Conservation (phyloP, 257 asterid genomes). For the Perilla frutescens region DNA sequence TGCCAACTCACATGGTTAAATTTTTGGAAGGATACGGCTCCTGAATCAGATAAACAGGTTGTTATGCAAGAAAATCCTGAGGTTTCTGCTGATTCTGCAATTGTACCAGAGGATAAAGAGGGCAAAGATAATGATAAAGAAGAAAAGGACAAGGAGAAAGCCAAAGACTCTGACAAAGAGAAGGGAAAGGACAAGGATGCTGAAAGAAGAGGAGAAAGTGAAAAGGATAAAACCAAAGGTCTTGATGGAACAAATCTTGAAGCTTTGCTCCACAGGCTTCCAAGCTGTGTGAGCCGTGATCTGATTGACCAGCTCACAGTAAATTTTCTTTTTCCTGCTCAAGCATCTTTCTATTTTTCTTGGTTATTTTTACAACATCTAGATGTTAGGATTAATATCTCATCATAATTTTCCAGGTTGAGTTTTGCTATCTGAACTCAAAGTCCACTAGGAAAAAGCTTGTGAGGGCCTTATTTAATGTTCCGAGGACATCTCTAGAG, state of each 20-base stretch:
- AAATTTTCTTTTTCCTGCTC: constrained; percentile 42
- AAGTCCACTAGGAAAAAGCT: constrained; percentile 96
- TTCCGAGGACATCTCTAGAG: constrained; percentile 96
- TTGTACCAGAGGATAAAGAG: constrained; percentile 61
- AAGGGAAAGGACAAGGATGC: constrained; percentile 86
- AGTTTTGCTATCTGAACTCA: constrained; percentile 96
- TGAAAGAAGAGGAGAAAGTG: constrained; percentile 81
- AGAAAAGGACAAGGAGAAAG: constrained; percentile 73
- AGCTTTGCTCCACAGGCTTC: constrained; percentile 90
- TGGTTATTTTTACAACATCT: constrained; percentile 25
- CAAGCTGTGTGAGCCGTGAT: constrained; percentile 96
- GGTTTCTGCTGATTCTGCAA: constrained; percentile 63
- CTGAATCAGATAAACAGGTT: constrained; percentile 69
- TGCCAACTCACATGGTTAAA: constrained; percentile 34
- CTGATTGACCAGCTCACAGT: constrained; percentile 98
- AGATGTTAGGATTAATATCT: constrained; percentile 38
- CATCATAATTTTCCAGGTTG: constrained; percentile 66
- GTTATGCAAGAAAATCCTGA: constrained; percentile 61
- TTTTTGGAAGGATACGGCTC: constrained; percentile 62
- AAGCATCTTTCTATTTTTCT: constrained; percentile 28
- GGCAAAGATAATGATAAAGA: constrained; percentile 72
- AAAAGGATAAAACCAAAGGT: constrained; percentile 90
- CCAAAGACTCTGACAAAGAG: constrained; percentile 54
- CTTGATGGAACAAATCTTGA: constrained; percentile 92
- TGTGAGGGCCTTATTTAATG: constrained; percentile 93